These are phyloP conservation scores for Suhomyces bolitotheri DNA, from an alignment of 1,139 yeast genomes.

Conservation along the genomic window DNA sequence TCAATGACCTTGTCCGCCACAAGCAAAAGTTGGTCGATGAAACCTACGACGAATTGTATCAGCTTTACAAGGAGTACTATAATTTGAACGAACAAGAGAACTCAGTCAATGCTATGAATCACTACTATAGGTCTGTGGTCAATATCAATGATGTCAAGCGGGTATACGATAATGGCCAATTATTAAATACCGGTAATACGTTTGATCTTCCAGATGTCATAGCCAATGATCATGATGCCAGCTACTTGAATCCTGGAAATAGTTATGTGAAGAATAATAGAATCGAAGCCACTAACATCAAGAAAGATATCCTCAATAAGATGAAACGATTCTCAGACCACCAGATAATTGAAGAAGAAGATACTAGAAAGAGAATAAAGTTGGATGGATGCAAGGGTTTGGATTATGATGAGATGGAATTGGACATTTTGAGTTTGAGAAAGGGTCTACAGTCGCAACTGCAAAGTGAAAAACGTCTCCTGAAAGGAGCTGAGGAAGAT, in stretches of 20 bases:
- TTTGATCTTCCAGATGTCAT: conserved; percentile 9
- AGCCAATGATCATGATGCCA: conserved; percentile 28
- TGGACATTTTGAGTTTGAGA: conserved; percentile 19
- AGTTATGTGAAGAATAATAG: conserved; percentile 29
- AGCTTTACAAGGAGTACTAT: conserved; percentile 30
- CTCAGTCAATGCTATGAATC: conserved; percentile 19
- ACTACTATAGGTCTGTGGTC: conserved; percentile 36
- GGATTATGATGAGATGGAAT: conserved; percentile 26
- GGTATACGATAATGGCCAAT: conserved; percentile 8
- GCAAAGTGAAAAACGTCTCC: background rate
- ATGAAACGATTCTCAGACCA: conserved; percentile 10
- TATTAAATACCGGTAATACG: conserved; percentile 10
- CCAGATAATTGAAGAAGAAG: conserved; percentile 5
- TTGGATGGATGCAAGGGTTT: conserved; percentile 25
- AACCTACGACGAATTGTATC: conserved; percentile 26
- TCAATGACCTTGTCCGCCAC: conserved; percentile 23
- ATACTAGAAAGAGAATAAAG: conserved; percentile 15
- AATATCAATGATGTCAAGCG: conserved; percentile 21
- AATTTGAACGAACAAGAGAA: conserved; percentile 20
- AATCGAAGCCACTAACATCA: conserved; percentile 37
- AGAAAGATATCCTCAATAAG: conserved; percentile 14
- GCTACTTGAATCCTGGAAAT: conserved; percentile 27
- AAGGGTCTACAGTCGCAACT: conserved; percentile 1
- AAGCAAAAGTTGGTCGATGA: conserved; percentile 27
- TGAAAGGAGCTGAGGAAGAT: background rate